Evolutionary conservation across 495 filamentous ascomycete species (phyloP).

Genomic region (Podospora conica): DNA sequence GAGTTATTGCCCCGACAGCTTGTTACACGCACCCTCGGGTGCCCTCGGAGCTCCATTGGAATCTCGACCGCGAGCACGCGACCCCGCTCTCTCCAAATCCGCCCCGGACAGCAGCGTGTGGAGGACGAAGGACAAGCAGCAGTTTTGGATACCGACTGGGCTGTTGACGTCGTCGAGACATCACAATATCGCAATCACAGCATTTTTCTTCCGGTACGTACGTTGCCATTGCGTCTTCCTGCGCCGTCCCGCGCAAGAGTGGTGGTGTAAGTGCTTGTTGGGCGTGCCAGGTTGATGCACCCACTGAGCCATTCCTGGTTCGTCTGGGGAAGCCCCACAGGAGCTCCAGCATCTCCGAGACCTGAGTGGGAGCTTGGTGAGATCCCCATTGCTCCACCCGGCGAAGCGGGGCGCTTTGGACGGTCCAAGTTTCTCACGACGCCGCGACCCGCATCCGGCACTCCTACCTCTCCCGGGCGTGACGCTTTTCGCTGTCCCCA

Average conservation of each 20-base stretch:
- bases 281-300: not conserved
- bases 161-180: not conserved
- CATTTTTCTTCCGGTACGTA: not conserved
- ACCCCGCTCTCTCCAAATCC: constrained; percentile 20
- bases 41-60: not conserved
- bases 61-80: constrained; percentile 18
- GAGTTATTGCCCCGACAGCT: not conserved
- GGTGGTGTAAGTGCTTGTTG: not conserved
- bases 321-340: constrained; percentile 22
- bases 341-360: constrained; percentile 3
- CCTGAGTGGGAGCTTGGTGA: not conserved
- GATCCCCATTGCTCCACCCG: too few relatives aligned
- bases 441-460: constrained; percentile 10
- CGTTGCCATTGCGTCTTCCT: not conserved
- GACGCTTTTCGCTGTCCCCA: constrained; percentile 6
- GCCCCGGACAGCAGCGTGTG: not conserved
- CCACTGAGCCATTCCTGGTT: constrained; percentile 5
- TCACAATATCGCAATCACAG: not conserved
- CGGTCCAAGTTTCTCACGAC: constrained; percentile 1
- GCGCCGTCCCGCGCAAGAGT: not conserved
- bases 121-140: constrained; percentile 21
- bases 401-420: constrained; percentile 4
- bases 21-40: not conserved
- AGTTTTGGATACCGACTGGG: not conserved
- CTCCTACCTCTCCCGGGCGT: constrained; percentile 9